These are phyloP conservation scores for Dothiorella sarmentorum DNA, from an alignment of 2,329 filamentous ascomycete genomes.

Conservation along the genomic window DNA sequence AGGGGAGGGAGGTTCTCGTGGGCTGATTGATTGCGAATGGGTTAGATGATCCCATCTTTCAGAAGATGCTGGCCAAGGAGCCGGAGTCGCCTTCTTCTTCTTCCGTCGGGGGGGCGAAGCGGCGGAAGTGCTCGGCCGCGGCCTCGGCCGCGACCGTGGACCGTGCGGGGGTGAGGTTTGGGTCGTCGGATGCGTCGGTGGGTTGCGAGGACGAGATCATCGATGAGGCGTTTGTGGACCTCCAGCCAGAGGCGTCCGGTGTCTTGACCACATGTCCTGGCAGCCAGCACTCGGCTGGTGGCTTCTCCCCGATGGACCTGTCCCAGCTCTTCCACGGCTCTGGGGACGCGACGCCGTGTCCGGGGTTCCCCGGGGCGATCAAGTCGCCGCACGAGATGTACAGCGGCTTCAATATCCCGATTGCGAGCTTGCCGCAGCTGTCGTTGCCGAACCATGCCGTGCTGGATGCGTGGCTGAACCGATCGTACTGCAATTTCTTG, in stretches of 20 bases:
- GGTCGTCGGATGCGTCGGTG: background rate
- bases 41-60: slow-evolving; percentile 9
- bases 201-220: background rate
- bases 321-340: background rate
- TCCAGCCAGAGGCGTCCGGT: background rate
- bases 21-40: background rate
- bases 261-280: background rate
- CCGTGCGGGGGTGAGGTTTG: too few relatives aligned
- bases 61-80: slow-evolving; percentile 10
- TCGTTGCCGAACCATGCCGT: background rate
- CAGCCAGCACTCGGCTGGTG: too few relatives aligned
- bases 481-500: background rate
- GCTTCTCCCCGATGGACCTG: background rate
- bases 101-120: background rate
- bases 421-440: background rate
- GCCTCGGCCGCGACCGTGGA: too few relatives aligned
- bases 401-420: background rate
- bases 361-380: background rate
- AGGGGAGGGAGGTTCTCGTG: too few relatives aligned
- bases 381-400: background rate
- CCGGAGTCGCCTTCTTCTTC: background rate
- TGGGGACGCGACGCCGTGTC: background rate
- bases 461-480: background rate
- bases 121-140: background rate
- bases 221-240: background rate